Evolutionary conservation across 345 rosid species (phyloP).

Genomic region (Angophora floribunda): DNA sequence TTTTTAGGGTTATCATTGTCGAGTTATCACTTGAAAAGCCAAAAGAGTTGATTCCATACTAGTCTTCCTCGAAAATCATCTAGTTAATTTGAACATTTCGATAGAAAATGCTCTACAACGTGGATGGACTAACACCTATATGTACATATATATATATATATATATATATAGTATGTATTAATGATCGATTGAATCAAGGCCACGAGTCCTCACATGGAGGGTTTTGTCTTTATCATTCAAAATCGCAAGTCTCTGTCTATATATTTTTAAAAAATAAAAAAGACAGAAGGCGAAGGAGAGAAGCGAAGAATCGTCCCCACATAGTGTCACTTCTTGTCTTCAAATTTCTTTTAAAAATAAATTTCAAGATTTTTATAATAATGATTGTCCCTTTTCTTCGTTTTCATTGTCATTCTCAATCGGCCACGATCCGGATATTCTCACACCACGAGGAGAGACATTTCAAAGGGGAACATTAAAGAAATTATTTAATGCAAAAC

Average conservation of each 20-base stretch:
- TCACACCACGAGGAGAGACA: not conserved
- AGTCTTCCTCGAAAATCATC: not conserved
- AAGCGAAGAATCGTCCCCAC: not conserved
- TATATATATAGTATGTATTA: not conserved
- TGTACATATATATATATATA: not conserved
- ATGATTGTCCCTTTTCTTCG: not conserved
- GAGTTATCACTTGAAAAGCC: not conserved
- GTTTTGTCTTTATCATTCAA: not conserved
- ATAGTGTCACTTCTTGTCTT: not conserved
- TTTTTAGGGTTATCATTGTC: not conserved
- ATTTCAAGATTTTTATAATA: not conserved
- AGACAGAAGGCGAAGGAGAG: not conserved
- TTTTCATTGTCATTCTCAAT: not conserved
- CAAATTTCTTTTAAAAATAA: rapidly evolving
- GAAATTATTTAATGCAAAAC: not conserved
- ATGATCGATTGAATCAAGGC: not conserved
- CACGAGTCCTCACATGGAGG: not conserved
- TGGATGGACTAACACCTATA: not conserved
- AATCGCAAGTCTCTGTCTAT: not conserved
- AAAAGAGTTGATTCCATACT: not conserved
- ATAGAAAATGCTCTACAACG: not conserved
- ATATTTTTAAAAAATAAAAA: not conserved
- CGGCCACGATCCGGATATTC: not conserved
- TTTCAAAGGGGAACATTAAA: not conserved
- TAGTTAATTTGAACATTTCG: not conserved